Evolutionary conservation across 2,329 filamentous ascomycete genomes (phyloP), one percentile per base, ranked within the genome.

Genomic region (Neofusicoccum parvum): DNA sequence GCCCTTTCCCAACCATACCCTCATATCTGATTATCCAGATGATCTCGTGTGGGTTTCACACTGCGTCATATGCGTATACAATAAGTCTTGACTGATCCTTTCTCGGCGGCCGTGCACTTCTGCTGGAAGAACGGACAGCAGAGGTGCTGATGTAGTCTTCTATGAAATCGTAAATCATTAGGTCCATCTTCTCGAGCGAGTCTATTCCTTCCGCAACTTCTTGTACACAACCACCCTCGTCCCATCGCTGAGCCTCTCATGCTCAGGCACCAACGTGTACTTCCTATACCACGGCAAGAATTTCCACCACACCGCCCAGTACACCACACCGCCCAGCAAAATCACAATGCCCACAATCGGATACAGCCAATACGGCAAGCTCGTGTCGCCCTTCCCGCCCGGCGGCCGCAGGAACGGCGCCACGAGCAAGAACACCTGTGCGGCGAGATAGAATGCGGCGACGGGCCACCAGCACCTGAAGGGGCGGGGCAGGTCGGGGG

Each of bases 261-360:
- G 80, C 65, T 85, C 82, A 69, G 92, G 89, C 70, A 90, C 87
- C 1, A 92, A 75, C 14, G 73, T 82, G 72, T 90, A 91, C 0
- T 84, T 83, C 59, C 84, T 80, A 76, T 83, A 84, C 48, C 76
- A 79, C 1, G 90, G 90, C 27, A 92, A 72, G 0, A 86, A 68
- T 3, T 86, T 80, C 0, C 88, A 88, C 85, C 87, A 90, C 1
- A 90, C 67, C 68, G 86, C 88, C 90, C 90, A 92, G 72, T 92
- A 92, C 0, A 86, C 1, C 0, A 89, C 72, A 0, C 85, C 88
- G 54, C 87, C 84, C 0, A 83, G 39, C 39, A 91, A 87, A 84
- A 83, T 80, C 72, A 81, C 76, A 48, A 82, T 76, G 0, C 82
- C 83, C 14, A 86, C 82, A 48, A 86, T 74, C 1, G 83, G 83